phyloP scores from a whole-genome alignment of 2,329 filamentous ascomycete species.

The Tolypocladium amazonense region DNA sequence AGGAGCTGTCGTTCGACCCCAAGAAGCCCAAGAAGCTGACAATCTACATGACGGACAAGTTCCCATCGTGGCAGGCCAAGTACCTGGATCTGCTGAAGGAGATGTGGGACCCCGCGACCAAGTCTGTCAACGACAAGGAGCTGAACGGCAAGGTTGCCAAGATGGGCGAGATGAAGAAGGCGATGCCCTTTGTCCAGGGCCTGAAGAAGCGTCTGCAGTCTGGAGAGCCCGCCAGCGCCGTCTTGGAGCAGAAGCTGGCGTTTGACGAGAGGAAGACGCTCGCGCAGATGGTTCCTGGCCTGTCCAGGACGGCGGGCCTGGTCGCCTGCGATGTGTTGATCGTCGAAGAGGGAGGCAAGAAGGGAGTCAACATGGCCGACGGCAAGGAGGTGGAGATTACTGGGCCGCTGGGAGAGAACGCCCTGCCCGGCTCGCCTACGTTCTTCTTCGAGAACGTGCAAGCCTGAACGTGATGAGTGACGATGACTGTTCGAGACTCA shows the following conservation, averaged over 20 bases:
- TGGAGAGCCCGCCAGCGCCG: conserved; percentile 53
- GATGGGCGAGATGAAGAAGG: conserved; percentile 87
- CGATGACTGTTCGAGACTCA: background rate
- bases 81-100: conserved; percentile 73
- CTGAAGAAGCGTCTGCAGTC: conserved; percentile 74
- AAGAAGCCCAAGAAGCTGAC: conserved; percentile 87
- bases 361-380: conserved; percentile 43
- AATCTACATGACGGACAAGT: conserved; percentile 70
- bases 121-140: conserved; percentile 67
- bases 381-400: conserved; percentile 46
- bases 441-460: conserved; percentile 78
- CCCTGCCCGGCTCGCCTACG: conserved; percentile 71
- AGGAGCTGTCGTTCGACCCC: conserved; percentile 74
- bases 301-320: conserved; percentile 66
- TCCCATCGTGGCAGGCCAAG: conserved; percentile 85
- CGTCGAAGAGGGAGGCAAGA: conserved; percentile 61
- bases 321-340: conserved; percentile 61
- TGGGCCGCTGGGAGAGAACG: conserved; percentile 53
- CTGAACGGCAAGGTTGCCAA: conserved; percentile 71
- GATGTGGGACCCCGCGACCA: conserved; percentile 50
- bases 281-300: conserved; percentile 63
- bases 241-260: conserved; percentile 73
- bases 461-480: background rate
- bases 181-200: conserved; percentile 89
- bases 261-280: conserved; percentile 79